Evolutionary conservation across 345 rosid genomes (phyloP).

Genomic region (Salix udensis): DNA sequence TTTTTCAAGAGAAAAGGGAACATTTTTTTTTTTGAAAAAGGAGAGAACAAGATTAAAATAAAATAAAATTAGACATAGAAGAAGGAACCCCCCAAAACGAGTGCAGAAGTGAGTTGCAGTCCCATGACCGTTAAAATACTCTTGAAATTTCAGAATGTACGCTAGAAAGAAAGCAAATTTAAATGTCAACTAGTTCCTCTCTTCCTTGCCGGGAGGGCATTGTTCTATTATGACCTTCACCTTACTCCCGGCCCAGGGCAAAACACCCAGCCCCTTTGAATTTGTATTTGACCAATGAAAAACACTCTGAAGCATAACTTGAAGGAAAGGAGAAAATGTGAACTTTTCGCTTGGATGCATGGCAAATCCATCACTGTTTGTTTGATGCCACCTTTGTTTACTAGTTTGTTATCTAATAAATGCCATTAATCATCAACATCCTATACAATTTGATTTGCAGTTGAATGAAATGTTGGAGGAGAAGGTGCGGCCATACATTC

Average conservation of each 20-base stretch:
- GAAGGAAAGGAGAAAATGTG: background rate
- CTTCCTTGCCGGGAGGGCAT: no score
- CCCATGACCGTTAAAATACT: background rate
- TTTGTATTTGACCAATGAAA: background rate
- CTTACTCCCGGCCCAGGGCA: no score
- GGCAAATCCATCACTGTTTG: background rate
- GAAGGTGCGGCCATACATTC: conserved; percentile 69
- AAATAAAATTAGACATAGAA: background rate
- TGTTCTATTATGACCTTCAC: no score
- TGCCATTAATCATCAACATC: background rate
- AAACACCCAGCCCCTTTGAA: background rate
- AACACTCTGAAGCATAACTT: background rate
- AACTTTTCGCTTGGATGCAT: background rate
- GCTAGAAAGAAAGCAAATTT: background rate
- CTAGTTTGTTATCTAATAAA: background rate
- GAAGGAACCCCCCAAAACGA: background rate
- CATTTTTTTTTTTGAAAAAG: background rate
- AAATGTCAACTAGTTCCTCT: background rate
- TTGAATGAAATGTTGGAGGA: conserved; percentile 77
- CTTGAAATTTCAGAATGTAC: background rate
- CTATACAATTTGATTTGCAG: conserved; percentile 31
- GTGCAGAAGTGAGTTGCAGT: background rate
- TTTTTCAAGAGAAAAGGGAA: background rate
- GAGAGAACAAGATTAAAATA: background rate
- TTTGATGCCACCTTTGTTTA: background rate